A percentile compares a stretch with the other conserved stretches of the same genome.
Evolutionary conservation across 768 basidiomycete genomes (phyloP).

Genomic region (Pleurotus tuoliensis): DNA sequence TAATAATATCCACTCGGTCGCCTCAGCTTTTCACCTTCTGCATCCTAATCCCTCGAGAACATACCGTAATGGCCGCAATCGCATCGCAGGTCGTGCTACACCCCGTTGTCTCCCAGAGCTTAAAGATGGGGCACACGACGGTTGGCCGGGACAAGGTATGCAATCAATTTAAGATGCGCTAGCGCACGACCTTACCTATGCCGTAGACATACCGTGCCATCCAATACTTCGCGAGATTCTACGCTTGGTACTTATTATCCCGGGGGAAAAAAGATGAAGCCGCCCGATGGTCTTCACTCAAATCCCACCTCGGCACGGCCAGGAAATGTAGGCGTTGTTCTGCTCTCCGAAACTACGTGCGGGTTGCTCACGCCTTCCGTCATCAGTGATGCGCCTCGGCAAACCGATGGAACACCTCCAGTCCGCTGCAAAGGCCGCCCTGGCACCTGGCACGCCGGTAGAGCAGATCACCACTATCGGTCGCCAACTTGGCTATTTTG

Average conservation of each 20-base stretch:
- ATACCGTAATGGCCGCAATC: slow-evolving; percentile 38
- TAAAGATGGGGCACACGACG: slow-evolving; percentile 80
- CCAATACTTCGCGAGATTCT: slow-evolving; percentile 88
- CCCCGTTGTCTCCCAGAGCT: slow-evolving; percentile 67
- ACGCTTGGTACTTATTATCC: slow-evolving; percentile 75
- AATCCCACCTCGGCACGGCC: slow-evolving; percentile 76
- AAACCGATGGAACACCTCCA: slow-evolving; percentile 95
- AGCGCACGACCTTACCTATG: background rate
- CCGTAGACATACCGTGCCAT: slow-evolving; percentile 79
- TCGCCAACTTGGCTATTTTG: slow-evolving; percentile 85
- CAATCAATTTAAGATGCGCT: background rate
- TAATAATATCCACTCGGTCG: slow-evolving; percentile 8
- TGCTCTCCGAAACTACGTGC: background rate
- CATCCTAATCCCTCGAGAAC: background rate
- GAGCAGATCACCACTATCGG: slow-evolving; percentile 80
- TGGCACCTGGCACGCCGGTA: slow-evolving; percentile 47
- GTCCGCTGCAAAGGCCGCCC: slow-evolving; percentile 71
- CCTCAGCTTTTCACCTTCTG: slow-evolving; percentile 2
- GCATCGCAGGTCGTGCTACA: slow-evolving; percentile 83
- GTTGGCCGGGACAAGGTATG: slow-evolving; percentile 87
- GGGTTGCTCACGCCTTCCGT: slow-evolving; percentile 8
- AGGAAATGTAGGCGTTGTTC: slow-evolving; percentile 66
- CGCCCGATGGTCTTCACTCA: slow-evolving; percentile 78
- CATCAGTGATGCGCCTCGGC: slow-evolving; percentile 83
- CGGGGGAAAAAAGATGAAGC: slow-evolving; percentile 70